These are phyloP conservation scores for Ascochyta fabae DNA, from an alignment of 2,329 filamentous ascomycete species.

Conservation along the genomic window DNA sequence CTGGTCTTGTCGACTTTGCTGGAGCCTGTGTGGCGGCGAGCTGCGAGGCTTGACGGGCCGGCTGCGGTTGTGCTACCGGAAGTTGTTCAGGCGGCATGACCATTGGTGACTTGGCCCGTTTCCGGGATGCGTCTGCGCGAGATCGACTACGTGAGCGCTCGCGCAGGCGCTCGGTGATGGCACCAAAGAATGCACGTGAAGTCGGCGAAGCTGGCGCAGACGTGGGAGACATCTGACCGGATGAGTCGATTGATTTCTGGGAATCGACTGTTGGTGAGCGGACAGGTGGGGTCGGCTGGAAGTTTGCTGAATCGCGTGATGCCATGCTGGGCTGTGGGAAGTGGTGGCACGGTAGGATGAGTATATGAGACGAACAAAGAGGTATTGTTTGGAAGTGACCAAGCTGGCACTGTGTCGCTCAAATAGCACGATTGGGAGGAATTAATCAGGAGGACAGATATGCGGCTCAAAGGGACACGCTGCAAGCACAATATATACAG, in stretches of 20 bases:
- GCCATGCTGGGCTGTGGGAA: constrained; percentile 25
- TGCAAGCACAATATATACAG: constrained; percentile 26
- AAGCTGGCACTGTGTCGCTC: neutral
- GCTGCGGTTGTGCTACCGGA: constrained; percentile 20
- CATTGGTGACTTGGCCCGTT: constrained; percentile 43
- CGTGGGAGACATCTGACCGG: constrained; percentile 32
- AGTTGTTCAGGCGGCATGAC: constrained; percentile 36
- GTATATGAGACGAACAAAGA: neutral
- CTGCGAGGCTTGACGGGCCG: constrained; percentile 23
- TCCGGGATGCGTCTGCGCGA: constrained; percentile 28
- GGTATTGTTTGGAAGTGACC: neutral
- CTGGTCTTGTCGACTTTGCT: constrained; percentile 32
- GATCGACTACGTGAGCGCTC: constrained; percentile 46
- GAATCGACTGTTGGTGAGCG: constrained; percentile 41
- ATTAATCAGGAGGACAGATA: constrained; percentile 24
- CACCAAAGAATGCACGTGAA: constrained; percentile 46
- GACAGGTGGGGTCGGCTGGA: constrained; percentile 39
- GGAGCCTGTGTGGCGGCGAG: constrained; percentile 5
- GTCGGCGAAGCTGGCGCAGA: constrained; percentile 31
- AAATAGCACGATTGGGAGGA: constrained; percentile 19
- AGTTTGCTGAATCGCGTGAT: constrained; percentile 29
- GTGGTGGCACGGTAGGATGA: neutral
- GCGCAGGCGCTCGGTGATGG: constrained; percentile 43
- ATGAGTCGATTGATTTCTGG: constrained; percentile 34
- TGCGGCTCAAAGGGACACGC: constrained; percentile 36